Conservation (phyloP, 768 basidiomycete species). For the Russula ochroleuca region DNA sequence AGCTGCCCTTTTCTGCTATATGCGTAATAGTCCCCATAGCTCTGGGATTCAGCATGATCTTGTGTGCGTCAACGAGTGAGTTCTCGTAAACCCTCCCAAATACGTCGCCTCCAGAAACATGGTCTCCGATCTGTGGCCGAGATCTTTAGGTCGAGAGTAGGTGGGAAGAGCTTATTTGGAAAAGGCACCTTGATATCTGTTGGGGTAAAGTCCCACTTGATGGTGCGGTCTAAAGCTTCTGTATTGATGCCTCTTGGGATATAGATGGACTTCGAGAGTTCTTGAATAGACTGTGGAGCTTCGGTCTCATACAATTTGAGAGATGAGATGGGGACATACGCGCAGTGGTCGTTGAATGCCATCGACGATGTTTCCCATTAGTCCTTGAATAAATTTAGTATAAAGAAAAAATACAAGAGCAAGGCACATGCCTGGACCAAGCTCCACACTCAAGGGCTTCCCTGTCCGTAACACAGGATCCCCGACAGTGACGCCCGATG, state of each 20-base stretch:
- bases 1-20: conserved; percentile 92
- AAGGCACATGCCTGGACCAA: conserved; percentile 77
- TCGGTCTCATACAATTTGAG: conserved; percentile 14
- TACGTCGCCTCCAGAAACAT: conserved; percentile 94
- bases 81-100: conserved; percentile 97
- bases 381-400: conserved; percentile 46
- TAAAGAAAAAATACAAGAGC: not conserved
- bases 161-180: not conserved
- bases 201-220: conserved; percentile 96
- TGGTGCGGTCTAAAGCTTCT: conserved; percentile 78
- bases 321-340: conserved; percentile 43
- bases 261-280: conserved; percentile 97
- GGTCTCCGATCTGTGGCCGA: conserved; percentile 75
- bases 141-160: not conserved
- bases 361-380: conserved; percentile 99
- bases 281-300: conserved; percentile 71
- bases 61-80: conserved; percentile 93
- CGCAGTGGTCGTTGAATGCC: conserved; percentile 92
- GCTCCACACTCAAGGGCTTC: conserved; percentile 95
- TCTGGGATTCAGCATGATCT: conserved; percentile 92
- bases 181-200: conserved; percentile 61
- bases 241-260: conserved; percentile 99
- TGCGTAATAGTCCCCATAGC: conserved; percentile 93
- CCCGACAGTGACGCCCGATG: conserved; percentile 96
- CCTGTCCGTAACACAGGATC: conserved; percentile 97